A percentile compares a stretch with the other conserved stretches of the same genome.
phyloP scores from a whole-genome alignment of 805 yeast genomes.

The Metschnikowia kunwiensis region DNA sequence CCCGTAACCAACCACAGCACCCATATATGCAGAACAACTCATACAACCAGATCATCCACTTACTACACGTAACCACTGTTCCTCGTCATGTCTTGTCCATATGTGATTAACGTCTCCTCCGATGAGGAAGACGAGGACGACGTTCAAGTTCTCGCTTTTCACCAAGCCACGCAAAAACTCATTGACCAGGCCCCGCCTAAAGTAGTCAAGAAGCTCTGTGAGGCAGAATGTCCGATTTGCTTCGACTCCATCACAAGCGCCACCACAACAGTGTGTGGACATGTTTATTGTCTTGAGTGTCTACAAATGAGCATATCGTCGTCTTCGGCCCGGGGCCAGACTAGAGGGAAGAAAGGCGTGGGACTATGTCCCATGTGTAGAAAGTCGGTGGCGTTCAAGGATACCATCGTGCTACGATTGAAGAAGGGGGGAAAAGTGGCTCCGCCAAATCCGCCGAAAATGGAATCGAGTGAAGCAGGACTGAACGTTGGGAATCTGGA shows the following conservation, averaged over 20 bases:
- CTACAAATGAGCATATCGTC: conserved; percentile 39
- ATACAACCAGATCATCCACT: no score
- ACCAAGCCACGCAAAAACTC: conserved; percentile 33
- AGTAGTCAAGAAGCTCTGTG: conserved; percentile 30
- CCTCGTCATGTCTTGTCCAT: conserved; percentile 13
- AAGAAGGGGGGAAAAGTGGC: conserved; percentile 12
- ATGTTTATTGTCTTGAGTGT: conserved; percentile 42
- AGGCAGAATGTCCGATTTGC: conserved; percentile 43
- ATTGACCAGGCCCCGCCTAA: conserved; percentile 25
- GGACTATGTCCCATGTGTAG: conserved; percentile 46
- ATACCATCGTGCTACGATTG: conserved; percentile 24
- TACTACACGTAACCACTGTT: no score
- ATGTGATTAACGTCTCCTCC: conserved; percentile 15
- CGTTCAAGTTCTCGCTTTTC: conserved; percentile 37
- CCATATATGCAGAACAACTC: no score
- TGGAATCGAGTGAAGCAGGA: neutral
- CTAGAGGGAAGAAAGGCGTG: conserved; percentile 33
- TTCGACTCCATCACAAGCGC: conserved; percentile 40
- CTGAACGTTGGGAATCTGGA: conserved; percentile 1
- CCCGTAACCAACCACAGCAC: no score
- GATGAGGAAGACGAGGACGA: conserved; percentile 31
- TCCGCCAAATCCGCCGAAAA: no score
- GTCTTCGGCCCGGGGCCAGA: conserved; percentile 43
- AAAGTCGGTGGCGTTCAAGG: conserved; percentile 37
- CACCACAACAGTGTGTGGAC: conserved; percentile 43